Evolutionary conservation across 768 basidiomycete species (phyloP).

Genomic region (Lyophyllum atratum): DNA sequence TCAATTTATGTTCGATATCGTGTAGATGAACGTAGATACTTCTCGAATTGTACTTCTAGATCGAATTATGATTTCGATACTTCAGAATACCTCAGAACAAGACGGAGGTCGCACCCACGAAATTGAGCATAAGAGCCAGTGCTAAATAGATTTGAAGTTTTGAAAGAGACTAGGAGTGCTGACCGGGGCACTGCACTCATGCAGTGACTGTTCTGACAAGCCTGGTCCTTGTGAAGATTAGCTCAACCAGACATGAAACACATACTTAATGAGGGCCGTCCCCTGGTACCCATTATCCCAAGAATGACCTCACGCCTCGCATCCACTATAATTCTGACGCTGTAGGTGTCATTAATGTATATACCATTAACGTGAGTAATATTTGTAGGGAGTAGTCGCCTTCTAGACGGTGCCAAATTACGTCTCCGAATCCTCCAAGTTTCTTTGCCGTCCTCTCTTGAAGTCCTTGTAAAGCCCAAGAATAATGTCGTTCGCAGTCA

Average conservation of each 20-base stretch:
- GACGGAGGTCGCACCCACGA: too few relatives aligned
- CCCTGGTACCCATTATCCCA: neutral
- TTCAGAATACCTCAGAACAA: too few relatives aligned
- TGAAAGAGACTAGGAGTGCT: too few relatives aligned
- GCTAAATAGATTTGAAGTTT: too few relatives aligned
- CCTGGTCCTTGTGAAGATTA: too few relatives aligned
- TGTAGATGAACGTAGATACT: neutral
- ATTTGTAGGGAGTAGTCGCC: neutral
- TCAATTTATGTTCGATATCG: neutral
- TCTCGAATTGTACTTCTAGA: neutral
- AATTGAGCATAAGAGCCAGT: too few relatives aligned
- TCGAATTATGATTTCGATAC: neutral
- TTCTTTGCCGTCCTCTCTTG: conserved; percentile 28
- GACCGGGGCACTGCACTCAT: too few relatives aligned
- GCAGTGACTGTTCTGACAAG: too few relatives aligned
- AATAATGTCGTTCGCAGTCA: conserved; percentile 86
- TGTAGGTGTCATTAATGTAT: neutral
- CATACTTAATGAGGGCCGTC: too few relatives aligned
- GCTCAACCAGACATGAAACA: too few relatives aligned
- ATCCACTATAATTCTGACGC: neutral
- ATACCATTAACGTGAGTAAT: neutral
- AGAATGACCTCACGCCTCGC: neutral
- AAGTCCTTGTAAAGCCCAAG: conserved; percentile 62
- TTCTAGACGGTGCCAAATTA: neutral
- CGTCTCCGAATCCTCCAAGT: conserved; percentile 20